phyloP scores from a whole-genome alignment of 1,284 basidiomycete genomes.

The Moesziomyces parantarcticus region DNA sequence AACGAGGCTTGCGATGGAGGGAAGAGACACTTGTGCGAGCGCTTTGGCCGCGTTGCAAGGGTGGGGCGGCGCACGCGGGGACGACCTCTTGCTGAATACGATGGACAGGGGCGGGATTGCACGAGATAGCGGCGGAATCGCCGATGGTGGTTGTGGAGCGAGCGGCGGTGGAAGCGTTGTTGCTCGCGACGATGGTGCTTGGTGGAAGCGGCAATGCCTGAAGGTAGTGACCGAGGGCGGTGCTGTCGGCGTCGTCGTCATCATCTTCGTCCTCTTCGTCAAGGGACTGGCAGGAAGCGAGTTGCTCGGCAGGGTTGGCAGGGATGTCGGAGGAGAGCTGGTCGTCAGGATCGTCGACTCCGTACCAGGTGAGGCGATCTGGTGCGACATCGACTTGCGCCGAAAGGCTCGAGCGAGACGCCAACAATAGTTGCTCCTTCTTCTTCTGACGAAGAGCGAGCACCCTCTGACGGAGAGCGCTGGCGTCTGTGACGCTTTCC shows the following conservation, averaged over 20 bases:
- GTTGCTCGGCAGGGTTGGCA: not conserved
- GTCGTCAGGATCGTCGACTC: constrained; percentile 13
- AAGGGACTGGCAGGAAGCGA: not conserved
- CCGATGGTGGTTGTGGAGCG: too few relatives aligned
- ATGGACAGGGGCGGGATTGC: too few relatives aligned
- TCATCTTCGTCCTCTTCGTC: constrained; percentile 17
- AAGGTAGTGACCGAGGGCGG: constrained; percentile 25
- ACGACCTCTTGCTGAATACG: too few relatives aligned
- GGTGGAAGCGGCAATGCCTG: constrained; percentile 21
- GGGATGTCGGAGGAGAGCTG: not conserved
- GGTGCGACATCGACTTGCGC: not conserved
- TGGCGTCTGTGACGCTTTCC: constrained; percentile 8
- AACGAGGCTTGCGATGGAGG: not conserved
- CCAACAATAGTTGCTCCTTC: constrained; percentile 4
- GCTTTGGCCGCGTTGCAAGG: constrained; percentile 8
- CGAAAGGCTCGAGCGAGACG: not conserved
- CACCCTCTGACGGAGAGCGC: constrained; percentile 7
- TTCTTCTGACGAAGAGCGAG: constrained; percentile 20
- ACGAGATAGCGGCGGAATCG: too few relatives aligned
- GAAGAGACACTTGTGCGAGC: constrained; percentile 6
- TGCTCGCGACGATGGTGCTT: not conserved
- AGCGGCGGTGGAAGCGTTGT: constrained; percentile 9
- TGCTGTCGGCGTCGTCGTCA: constrained; percentile 39
- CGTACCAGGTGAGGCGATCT: constrained; percentile 28
- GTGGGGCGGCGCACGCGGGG: constrained; percentile 1